phyloP scores from a whole-genome alignment of 306 rosid species.

The Rosa lucieae region DNA sequence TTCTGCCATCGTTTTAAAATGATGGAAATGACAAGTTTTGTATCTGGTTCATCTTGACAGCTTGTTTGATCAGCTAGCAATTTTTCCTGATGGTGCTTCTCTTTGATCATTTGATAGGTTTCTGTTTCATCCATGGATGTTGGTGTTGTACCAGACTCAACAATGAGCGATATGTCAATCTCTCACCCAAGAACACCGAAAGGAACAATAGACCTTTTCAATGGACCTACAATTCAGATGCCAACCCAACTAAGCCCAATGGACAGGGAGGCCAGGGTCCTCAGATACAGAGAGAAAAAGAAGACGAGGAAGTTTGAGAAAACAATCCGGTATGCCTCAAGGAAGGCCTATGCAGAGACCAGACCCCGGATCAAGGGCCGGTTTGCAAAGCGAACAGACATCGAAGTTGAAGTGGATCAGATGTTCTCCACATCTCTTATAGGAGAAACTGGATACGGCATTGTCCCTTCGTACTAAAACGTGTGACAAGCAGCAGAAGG shows the following conservation, averaged over 20 bases:
- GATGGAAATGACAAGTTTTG: background rate
- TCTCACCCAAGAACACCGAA: conserved; percentile 63
- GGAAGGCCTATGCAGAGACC: conserved; percentile 97
- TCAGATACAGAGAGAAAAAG: conserved; percentile 87
- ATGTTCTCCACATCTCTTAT: conserved; percentile 66
- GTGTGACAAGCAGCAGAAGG: conserved; percentile 11
- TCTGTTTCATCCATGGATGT: conserved; percentile 83
- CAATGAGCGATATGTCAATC: conserved; percentile 57
- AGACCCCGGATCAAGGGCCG: conserved; percentile 94
- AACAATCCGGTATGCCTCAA: conserved; percentile 88
- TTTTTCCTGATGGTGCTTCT: background rate
- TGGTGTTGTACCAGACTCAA: conserved; percentile 83
- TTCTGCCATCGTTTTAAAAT: background rate
- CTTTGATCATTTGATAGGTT: conserved; percentile 42
- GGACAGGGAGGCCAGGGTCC: conserved; percentile 92
- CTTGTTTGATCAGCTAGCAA: conserved; percentile 5
- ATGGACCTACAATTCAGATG: conserved; percentile 56
- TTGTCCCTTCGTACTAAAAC: conserved; percentile 77
- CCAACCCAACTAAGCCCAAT: conserved; percentile 62
- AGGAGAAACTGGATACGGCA: conserved; percentile 68
- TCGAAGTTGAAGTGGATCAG: conserved; percentile 73
- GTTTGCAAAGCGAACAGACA: conserved; percentile 72
- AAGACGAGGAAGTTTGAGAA: conserved; percentile 91
- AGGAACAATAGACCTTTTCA: conserved; percentile 83
- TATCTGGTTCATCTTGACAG: background rate